Evolutionary conservation across 2,329 filamentous ascomycete species (phyloP).

Genomic region (Aspergillus sp.): DNA sequence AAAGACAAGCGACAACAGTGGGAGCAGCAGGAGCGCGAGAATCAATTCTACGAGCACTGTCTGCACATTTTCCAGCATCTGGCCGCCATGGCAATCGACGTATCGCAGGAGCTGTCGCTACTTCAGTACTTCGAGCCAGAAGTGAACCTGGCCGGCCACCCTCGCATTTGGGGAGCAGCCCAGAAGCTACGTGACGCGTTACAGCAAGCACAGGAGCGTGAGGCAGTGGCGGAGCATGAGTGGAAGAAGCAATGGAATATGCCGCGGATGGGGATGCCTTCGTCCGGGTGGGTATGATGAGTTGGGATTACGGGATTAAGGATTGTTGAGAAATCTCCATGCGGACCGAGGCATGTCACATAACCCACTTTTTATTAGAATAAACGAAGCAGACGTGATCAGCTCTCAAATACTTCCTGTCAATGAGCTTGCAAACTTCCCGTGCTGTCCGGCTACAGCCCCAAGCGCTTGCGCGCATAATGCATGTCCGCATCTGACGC

Average conservation of each 20-base stretch:
- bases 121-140: not conserved
- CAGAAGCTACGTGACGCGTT: conserved; percentile 4
- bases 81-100: too few relatives aligned
- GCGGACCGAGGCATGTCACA: not conserved
- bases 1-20: too few relatives aligned
- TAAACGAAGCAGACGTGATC: not conserved
- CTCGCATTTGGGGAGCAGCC: not conserved
- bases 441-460: not conserved
- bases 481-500: not conserved
- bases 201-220: conserved; percentile 6
- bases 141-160: not conserved
- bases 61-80: too few relatives aligned
- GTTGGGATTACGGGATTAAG: not conserved
- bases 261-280: conserved; percentile 9
- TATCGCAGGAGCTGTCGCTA: conserved; percentile 7
- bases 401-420: not conserved
- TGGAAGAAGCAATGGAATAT: conserved; percentile 18
- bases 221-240: conserved; percentile 13
- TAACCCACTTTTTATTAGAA: not conserved
- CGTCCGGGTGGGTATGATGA: conserved; percentile 7
- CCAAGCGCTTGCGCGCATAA: not conserved
- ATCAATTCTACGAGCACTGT: too few relatives aligned
- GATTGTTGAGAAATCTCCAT: not conserved
- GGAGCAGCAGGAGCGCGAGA: too few relatives aligned
- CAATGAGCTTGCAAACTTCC: not conserved